Base-by-base conservation (phyloP, 225 moss, liverwort and hornwort genomes). In the Physcomitrium patens region DNA sequence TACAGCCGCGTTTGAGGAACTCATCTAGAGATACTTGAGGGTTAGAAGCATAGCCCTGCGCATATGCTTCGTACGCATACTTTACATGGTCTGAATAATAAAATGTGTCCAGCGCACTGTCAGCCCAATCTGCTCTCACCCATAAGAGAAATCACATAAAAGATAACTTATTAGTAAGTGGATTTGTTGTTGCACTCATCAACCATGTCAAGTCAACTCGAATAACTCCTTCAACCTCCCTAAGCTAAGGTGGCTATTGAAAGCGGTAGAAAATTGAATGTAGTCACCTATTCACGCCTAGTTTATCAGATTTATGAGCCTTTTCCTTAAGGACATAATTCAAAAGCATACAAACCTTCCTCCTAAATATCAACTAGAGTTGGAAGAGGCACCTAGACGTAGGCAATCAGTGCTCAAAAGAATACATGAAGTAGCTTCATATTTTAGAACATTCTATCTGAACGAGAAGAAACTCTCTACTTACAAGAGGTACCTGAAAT, bases 391-490 rank as follows among this genome's bases (percentile, higher is more conserved):
- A 67, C 67, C 77, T 31, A 68, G 72, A 78, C 81, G 75, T 72
- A 74, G 76, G 78, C 42, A 67, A 55, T 70, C 72, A 72, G 68
- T 73, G 85, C 69, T 76, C 72, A 79, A 76, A 81, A 78, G 65
- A 85, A 85, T 81, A 78, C 69, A 75, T 76, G 24, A 68, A 47
- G 64, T 56, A 76, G 68, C 62, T 71, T 81, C 71, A 68, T 63
- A 75, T 67, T 64, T 63, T 78, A 82, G 72, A 81, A 68, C 65
- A 76, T 68, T 68, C 53, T 73, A 76, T 74, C 70, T 64, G 61
- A 18, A 56, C 62, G 61, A 69, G 77, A 60, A 61, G 61, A 31
- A 71, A 60, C 63, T 77, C 71, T 60, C 78, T 73, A 70, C 68
- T 56, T 43, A 65, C 42, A 26, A 79, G 46, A 73, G 67, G 79